Evolutionary conservation across 495 filamentous ascomycete genomes (phyloP).

Genomic region (Bacidia gigantensis): DNA sequence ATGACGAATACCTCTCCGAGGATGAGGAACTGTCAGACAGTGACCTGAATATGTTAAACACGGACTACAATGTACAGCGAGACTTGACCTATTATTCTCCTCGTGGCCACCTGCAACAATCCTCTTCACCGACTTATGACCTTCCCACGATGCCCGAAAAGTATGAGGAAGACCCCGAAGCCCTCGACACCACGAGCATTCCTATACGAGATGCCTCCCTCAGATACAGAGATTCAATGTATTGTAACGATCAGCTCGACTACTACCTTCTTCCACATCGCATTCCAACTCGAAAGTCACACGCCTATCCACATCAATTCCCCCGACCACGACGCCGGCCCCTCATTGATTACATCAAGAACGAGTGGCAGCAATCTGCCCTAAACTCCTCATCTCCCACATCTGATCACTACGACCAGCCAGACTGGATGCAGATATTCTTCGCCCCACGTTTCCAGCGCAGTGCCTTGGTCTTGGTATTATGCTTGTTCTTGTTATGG

Average conservation of each 20-base stretch:
- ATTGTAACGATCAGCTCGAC: not conserved
- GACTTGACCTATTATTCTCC: constrained; percentile 8
- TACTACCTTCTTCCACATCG: not conserved
- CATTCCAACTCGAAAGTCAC: constrained; percentile 9
- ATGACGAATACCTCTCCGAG: constrained; percentile 13
- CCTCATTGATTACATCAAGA: constrained; percentile 32
- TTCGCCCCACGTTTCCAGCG: constrained; percentile 35
- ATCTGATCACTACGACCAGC: constrained; percentile 20
- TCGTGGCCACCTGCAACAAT: not conserved
- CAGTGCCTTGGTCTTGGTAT: constrained; percentile 31
- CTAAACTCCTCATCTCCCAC: constrained; percentile 17
- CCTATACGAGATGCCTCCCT: constrained; percentile 3
- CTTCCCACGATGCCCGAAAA: constrained; percentile 8
- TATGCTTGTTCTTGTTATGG: constrained; percentile 26
- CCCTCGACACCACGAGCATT: not conserved
- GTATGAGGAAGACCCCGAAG: not conserved
- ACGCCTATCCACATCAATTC: constrained; percentile 14
- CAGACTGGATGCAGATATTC: constrained; percentile 19
- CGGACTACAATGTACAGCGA: constrained; percentile 11
- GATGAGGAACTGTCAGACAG: constrained; percentile 10
- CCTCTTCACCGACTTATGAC: constrained; percentile 1
- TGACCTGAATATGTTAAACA: constrained; percentile 12
- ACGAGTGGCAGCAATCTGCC: constrained; percentile 31
- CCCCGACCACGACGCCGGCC: constrained; percentile 19
- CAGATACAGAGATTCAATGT: not conserved